These are phyloP conservation scores for Loxodes magnus DNA, from an alignment of 73 alveolate genomes.

Conservation along the genomic window DNA sequence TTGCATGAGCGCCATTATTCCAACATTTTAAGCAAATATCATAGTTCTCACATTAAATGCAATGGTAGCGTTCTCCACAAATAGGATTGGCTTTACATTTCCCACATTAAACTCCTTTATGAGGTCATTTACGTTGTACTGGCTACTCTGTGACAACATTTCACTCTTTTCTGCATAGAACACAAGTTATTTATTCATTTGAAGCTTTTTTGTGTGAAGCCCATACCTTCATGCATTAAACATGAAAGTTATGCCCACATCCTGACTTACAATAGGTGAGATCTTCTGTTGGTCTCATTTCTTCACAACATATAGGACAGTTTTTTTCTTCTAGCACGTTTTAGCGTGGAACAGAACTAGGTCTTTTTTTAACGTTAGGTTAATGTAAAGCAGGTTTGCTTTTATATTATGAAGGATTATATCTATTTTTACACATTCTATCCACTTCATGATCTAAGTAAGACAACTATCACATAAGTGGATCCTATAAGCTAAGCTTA, in stretches of 20 bases:
- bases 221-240: slow-evolving; percentile 40
- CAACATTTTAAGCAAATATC: slow-evolving; percentile 5
- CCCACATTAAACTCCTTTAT: slow-evolving; percentile 7
- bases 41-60: slow-evolving; percentile 1
- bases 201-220: slow-evolving; percentile 23
- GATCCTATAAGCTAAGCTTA: slow-evolving; percentile 17
- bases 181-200: slow-evolving; percentile 19
- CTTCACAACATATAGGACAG: slow-evolving; percentile 34
- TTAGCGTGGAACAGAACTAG: background rate
- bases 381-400: slow-evolving; percentile 2
- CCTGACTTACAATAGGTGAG: slow-evolving; percentile 23
- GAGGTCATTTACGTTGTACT: background rate
- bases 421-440: background rate
- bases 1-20: background rate
- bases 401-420: slow-evolving; percentile 2
- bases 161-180: slow-evolving; percentile 36
- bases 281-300: slow-evolving; percentile 13
- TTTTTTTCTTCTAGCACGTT: slow-evolving; percentile 8
- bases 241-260: slow-evolving; percentile 40
- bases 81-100: slow-evolving; percentile 1
- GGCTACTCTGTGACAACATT: background rate
- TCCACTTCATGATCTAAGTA: slow-evolving; percentile 19
- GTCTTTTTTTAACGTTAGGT: slow-evolving; percentile 5
- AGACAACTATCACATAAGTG: slow-evolving; percentile 15
- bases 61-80: background rate